Conservation (phyloP, 2,329 filamentous ascomycete species). For the Dothiorella sarmentorum region DNA sequence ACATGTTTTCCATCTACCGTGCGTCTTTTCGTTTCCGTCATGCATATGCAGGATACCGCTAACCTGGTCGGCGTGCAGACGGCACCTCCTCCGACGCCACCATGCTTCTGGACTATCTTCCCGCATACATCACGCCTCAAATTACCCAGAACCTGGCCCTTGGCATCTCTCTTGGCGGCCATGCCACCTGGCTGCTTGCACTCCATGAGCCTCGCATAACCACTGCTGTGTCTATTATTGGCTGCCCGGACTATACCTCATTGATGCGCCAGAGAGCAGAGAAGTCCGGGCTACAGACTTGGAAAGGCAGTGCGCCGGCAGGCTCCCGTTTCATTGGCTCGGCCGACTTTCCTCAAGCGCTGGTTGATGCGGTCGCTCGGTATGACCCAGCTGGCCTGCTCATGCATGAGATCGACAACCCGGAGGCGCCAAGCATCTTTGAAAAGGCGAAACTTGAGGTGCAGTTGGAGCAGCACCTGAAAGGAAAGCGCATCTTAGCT, state of each 20-base stretch:
- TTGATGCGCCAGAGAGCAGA: slow-evolving; percentile 77
- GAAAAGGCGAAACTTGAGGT: slow-evolving; percentile 35
- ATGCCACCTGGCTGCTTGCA: slow-evolving; percentile 80
- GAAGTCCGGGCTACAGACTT: slow-evolving; percentile 63
- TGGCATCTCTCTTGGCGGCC: slow-evolving; percentile 82
- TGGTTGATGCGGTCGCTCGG: slow-evolving; percentile 61
- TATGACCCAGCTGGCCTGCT: slow-evolving; percentile 75
- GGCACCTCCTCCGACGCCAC: slow-evolving; percentile 72
- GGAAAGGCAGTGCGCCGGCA: slow-evolving; percentile 52
- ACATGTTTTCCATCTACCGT: slow-evolving; percentile 81
- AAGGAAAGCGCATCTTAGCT: slow-evolving; percentile 59
- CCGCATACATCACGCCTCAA: slow-evolving; percentile 67
- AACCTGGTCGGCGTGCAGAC: slow-evolving; percentile 34
- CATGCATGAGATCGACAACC: slow-evolving; percentile 42
- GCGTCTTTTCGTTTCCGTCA: slow-evolving; percentile 33
- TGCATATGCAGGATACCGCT: slow-evolving; percentile 18
- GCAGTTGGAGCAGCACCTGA: slow-evolving; percentile 33
- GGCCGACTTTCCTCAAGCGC: slow-evolving; percentile 67
- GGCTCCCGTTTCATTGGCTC: slow-evolving; percentile 70
- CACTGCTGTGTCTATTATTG: slow-evolving; percentile 77
- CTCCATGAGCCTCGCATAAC: slow-evolving; percentile 74
- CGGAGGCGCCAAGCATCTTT: slow-evolving; percentile 20
- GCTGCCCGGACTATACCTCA: slow-evolving; percentile 82
- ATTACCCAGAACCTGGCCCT: slow-evolving; percentile 67
- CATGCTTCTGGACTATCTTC: slow-evolving; percentile 71